Percentiles rank a stretch among this genome's conserved stretches.
Conservation (phyloP, 345 rosid species). For the Mercurialis annua region DNA sequence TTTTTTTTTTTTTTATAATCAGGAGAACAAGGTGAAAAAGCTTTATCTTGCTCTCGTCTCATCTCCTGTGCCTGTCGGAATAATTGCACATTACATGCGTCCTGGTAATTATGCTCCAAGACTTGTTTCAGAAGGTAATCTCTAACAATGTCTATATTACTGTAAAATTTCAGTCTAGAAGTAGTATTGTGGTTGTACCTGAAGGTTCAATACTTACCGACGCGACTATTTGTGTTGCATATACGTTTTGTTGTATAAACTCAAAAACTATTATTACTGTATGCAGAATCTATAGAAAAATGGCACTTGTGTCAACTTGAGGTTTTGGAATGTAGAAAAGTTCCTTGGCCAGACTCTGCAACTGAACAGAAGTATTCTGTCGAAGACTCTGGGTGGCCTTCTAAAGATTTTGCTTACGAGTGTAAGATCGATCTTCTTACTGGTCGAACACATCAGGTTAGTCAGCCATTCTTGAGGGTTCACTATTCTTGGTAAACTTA, state of each 20-base stretch:
- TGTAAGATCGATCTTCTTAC: constrained; percentile 83
- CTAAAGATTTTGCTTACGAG: constrained; percentile 67
- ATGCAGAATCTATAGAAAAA: constrained; percentile 58
- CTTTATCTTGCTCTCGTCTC: constrained; percentile 83
- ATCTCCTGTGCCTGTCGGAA: constrained; percentile 69
- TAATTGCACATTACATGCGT: constrained; percentile 87
- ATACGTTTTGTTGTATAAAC: constrained; percentile 13
- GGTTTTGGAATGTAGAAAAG: constrained; percentile 73
- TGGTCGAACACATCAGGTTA: constrained; percentile 93
- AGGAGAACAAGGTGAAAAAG: constrained; percentile 84
- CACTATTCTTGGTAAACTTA: not conserved
- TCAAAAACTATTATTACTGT: not conserved
- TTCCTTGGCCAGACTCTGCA: constrained; percentile 67
- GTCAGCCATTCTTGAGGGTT: not conserved
- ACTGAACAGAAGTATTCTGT: constrained; percentile 47
- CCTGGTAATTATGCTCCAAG: constrained; percentile 79
- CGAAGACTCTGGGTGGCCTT: constrained; percentile 66
- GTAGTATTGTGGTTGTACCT: too few species aligned
- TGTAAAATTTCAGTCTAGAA: not conserved
- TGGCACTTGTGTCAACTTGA: constrained; percentile 91
- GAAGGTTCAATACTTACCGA: not conserved
- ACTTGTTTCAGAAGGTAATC: constrained; percentile 72
- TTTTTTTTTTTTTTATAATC: not conserved
- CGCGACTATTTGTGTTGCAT: not conserved
- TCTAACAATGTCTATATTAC: constrained; percentile 4